Percentiles rank a stretch among this genome's conserved stretches.
These are phyloP conservation scores for Tetrahymena malaccensis DNA, from an alignment of 73 alveolate genomes.

Conservation along the genomic window DNA sequence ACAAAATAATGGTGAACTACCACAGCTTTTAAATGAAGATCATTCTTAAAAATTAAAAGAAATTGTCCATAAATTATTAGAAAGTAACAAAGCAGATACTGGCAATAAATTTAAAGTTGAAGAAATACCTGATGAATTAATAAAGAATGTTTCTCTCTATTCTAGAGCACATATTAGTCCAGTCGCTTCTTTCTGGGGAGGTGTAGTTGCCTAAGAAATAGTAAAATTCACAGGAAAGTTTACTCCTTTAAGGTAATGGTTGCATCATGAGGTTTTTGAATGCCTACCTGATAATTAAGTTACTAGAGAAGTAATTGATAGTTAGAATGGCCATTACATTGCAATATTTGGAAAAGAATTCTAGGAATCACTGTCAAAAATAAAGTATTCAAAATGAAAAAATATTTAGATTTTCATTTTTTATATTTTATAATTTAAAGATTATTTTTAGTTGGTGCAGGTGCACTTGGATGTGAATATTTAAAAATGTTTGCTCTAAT, in stretches of 20 bases:
- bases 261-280: conserved; percentile 78
- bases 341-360: background rate
- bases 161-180: conserved; percentile 78
- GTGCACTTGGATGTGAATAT: conserved; percentile 99
- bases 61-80: conserved; percentile 64
- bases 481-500: conserved; percentile 87
- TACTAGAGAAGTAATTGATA: background rate
- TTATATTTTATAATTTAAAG: conserved; percentile 28
- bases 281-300: conserved; percentile 51
- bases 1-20: conserved; percentile 45
- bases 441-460: conserved; percentile 99
- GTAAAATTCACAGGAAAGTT: conserved; percentile 97
- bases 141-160: conserved; percentile 57
- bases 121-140: conserved; percentile 60
- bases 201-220: conserved; percentile 88
- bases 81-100: conserved; percentile 34
- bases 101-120: conserved; percentile 46
- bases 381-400: background rate
- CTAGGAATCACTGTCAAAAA: background rate
- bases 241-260: conserved; percentile 94
- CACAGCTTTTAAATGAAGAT: conserved; percentile 53
- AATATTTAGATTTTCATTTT: too few species aligned
- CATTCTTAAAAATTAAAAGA: conserved; percentile 46
- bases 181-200: conserved; percentile 95
- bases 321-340: background rate